Conservation (phyloP, 2,329 filamentous ascomycete genomes). For the Xylariaceae sp. region DNA sequence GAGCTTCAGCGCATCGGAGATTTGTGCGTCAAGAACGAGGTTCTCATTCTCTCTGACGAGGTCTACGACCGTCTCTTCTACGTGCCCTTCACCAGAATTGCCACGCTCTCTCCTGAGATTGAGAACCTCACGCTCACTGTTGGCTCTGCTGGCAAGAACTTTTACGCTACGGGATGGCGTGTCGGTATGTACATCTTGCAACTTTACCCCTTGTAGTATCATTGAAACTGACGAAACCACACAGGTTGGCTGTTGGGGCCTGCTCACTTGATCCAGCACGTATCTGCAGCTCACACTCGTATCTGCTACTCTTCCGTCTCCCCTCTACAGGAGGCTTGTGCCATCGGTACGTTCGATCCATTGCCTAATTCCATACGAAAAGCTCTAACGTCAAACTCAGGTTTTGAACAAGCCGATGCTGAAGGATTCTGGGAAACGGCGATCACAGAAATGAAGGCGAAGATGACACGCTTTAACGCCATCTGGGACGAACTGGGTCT, state of each 20-base stretch:
- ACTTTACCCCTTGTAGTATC: no score
- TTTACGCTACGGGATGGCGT: constrained; percentile 96
- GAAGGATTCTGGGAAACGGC: constrained; percentile 83
- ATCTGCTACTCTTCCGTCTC: constrained; percentile 96
- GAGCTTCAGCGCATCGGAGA: constrained; percentile 83
- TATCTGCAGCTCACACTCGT: constrained; percentile 85
- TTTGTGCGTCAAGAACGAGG: constrained; percentile 84
- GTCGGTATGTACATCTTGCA: constrained; percentile 48
- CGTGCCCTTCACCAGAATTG: constrained; percentile 87
- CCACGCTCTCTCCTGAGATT: constrained; percentile 84
- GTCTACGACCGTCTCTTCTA: constrained; percentile 96
- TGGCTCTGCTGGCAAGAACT: constrained; percentile 95
- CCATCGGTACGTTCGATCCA: constrained; percentile 50
- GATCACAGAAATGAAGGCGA: constrained; percentile 80
- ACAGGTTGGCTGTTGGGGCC: constrained; percentile 84
- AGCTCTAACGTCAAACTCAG: constrained; percentile 21
- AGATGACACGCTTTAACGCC: constrained; percentile 81
- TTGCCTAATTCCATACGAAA: no score
- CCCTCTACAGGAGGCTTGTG: constrained; percentile 88
- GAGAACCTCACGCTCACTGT: constrained; percentile 86
- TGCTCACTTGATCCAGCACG: constrained; percentile 82
- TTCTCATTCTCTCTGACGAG: constrained; percentile 88
- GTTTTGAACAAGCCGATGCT: constrained; percentile 83
- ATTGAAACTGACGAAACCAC: constrained; percentile 6
- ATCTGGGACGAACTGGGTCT: constrained; percentile 70